phyloP scores from a whole-genome alignment of 768 basidiomycete species.

The Infundibulicybe gibba region DNA sequence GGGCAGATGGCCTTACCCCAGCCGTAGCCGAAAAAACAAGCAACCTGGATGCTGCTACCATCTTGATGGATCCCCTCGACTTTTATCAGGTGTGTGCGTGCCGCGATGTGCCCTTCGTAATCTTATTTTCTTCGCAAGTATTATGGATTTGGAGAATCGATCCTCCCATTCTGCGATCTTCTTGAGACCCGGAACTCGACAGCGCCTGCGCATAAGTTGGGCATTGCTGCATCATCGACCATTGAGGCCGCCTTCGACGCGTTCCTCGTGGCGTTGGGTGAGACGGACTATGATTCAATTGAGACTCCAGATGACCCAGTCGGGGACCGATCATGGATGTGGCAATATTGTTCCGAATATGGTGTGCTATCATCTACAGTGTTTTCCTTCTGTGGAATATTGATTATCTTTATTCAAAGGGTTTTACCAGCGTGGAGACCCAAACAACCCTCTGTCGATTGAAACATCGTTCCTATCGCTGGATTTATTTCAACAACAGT shows the following conservation, averaged over 20 bases:
- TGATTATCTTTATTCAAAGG: constrained; percentile 16
- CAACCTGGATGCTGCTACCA: constrained; percentile 34
- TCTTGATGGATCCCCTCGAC: constrained; percentile 44
- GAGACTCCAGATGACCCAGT: constrained; percentile 39
- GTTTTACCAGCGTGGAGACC: constrained; percentile 46
- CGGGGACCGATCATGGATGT: constrained; percentile 44
- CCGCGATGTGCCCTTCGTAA: neutral
- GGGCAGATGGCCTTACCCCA: constrained; percentile 27
- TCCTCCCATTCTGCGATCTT: constrained; percentile 45
- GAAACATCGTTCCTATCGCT: constrained; percentile 44
- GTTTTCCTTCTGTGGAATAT: too few relatives aligned
- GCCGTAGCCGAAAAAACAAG: constrained; percentile 29
- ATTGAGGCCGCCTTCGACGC: constrained; percentile 32
- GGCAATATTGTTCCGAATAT: constrained; percentile 52
- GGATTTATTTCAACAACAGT: constrained; percentile 41
- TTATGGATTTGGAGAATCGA: constrained; percentile 39
- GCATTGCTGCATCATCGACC: constrained; percentile 29
- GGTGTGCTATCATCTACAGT: constrained; percentile 19
- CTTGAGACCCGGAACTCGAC: constrained; percentile 43
- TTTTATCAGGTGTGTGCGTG: constrained; percentile 38
- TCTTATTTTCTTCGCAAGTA: constrained; percentile 23
- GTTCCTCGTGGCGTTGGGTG: constrained; percentile 37
- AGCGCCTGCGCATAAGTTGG: constrained; percentile 28
- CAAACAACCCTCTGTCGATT: constrained; percentile 40
- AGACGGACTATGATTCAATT: constrained; percentile 44